phyloP scores from a whole-genome alignment of 306 rosid genomes.

The Acacia melanoxylon region DNA sequence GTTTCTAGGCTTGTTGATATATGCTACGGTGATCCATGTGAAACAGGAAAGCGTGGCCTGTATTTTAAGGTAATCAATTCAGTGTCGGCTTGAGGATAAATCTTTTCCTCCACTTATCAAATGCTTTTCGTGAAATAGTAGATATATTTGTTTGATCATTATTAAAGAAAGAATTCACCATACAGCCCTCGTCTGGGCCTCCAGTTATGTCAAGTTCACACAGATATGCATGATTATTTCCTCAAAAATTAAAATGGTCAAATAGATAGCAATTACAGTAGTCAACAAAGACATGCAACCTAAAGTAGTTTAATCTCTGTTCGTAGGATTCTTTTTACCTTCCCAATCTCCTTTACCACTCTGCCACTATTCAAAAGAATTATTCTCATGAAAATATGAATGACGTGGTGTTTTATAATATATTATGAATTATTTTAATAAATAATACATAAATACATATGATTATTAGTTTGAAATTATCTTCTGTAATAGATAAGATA shows the following conservation, averaged over 20 bases:
- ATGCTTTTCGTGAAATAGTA: constrained; percentile 6
- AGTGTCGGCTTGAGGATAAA: background rate
- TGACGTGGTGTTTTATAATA: background rate
- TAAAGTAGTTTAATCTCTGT: background rate
- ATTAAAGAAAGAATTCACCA: background rate
- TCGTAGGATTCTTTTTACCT: background rate
- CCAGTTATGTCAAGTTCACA: constrained; percentile 14
- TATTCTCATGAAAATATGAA: background rate
- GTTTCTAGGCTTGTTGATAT: constrained; percentile 72
- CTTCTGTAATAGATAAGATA: background rate
- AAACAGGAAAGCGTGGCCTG: constrained; percentile 57
- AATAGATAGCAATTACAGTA: background rate
- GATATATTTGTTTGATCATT: background rate
- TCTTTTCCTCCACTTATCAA: background rate
- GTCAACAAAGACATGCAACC: background rate
- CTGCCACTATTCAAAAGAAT: background rate
- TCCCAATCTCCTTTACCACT: background rate
- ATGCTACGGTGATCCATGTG: constrained; percentile 79
- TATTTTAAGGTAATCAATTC: constrained; percentile 69
- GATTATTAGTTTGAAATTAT: background rate
- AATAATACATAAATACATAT: background rate
- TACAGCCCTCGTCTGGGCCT: background rate
- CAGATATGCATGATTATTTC: background rate
- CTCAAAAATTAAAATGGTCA: background rate
- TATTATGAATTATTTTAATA: background rate